Percentiles rank a stretch among this genome's conserved stretches.
phyloP scores from a whole-genome alignment of 164 flowering plant species.

The Vitis amurensis region DNA sequence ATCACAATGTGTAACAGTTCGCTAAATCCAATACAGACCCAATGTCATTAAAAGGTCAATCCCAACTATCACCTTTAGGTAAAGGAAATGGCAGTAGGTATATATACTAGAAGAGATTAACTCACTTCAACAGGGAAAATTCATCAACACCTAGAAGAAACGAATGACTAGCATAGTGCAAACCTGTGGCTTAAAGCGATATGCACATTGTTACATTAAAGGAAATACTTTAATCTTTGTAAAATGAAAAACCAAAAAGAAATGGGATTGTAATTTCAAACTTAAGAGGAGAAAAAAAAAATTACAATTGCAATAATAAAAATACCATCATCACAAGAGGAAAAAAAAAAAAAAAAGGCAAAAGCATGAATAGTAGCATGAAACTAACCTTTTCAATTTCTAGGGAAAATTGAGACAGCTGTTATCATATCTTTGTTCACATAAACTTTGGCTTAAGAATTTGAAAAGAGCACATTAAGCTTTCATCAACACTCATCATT shows the following conservation, averaged over 20 bases:
- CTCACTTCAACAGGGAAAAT: background rate
- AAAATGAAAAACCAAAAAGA: background rate
- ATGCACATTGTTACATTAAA: background rate
- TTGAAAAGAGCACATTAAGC: constrained; percentile 86
- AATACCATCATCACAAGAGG: no score
- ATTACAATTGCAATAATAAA: no score
- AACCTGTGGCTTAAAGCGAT: background rate
- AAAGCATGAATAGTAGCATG: background rate
- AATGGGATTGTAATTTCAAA: background rate
- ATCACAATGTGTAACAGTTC: no score
- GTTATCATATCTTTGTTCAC: constrained; percentile 32
- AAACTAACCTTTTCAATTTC: constrained; percentile 31
- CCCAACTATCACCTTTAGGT: background rate
- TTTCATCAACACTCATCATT: constrained; percentile 91
- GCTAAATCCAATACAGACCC: background rate
- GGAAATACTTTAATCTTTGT: background rate
- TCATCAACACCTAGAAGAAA: background rate
- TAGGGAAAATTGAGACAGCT: background rate
- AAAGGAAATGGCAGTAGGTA: background rate
- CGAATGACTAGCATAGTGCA: background rate
- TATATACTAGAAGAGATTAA: background rate
- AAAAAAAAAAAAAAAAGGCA: no score
- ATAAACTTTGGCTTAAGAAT: constrained; percentile 69
- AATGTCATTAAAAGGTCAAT: background rate
- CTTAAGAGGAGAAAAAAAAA: no score